A percentile compares a stretch with the other conserved stretches of the same genome.
Conservation (phyloP, 176 grass and related monocot genomes). For the Tuctoria greenei region DNA sequence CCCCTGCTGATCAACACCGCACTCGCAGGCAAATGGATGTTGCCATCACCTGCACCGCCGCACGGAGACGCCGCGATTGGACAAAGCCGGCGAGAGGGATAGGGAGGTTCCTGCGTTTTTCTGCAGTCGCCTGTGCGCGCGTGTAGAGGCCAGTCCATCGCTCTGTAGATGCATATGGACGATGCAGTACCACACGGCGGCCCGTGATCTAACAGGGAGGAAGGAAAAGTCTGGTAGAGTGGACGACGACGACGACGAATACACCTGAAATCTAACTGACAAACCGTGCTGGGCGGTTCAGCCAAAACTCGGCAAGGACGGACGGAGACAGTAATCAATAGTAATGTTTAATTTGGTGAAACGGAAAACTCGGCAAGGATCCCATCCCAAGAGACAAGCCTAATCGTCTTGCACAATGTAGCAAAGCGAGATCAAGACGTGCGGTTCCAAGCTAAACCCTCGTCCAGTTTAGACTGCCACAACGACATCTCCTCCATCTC, state of each 20-base stretch:
- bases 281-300: background rate
- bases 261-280: constrained; percentile 26
- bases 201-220: constrained; percentile 33
- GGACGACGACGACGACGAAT: too few species aligned
- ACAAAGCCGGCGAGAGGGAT: background rate
- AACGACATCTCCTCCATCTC: background rate
- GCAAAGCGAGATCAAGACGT: constrained; percentile 25
- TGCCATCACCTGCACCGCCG: constrained; percentile 40
- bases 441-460: background rate
- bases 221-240: background rate
- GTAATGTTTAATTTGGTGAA: background rate
- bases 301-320: background rate
- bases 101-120: background rate
- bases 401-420: constrained; percentile 38
- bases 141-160: background rate
- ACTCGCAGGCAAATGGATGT: constrained; percentile 5
- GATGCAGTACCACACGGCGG: constrained; percentile 10
- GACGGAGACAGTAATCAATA: background rate
- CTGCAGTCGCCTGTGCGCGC: constrained; percentile 32
- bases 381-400: constrained; percentile 29
- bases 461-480: too few species aligned
- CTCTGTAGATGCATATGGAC: constrained; percentile 16
- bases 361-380: too few species aligned
- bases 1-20: constrained; percentile 25
- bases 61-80: constrained; percentile 48